Evolutionary conservation across 2,329 filamentous ascomycete genomes (phyloP), one percentile per base, ranked within the genome.

Genomic region (Colletotrichum destructivum): DNA sequence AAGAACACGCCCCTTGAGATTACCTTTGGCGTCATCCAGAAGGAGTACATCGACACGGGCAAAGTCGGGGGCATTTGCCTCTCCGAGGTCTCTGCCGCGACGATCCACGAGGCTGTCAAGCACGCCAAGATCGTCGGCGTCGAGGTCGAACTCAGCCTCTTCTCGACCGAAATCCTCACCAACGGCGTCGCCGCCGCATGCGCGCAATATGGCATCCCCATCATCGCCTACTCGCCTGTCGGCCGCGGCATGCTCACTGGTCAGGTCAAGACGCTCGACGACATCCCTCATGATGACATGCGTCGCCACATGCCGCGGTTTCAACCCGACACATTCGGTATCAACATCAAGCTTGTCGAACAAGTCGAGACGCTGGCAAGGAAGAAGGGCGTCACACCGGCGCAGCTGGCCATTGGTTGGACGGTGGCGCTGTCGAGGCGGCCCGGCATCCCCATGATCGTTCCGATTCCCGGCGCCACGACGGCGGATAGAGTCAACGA

Each of bases 141-240:
- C 18, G 88, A 90, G 80, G 82, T 88, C 31, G 88, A 90, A 79
- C 79, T 89, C 62, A 88, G 84, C 72, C 79, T 89, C 70, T 88
- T 84, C 76, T 76, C 80, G 12, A 83, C 84, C 0, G 86, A 89
- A 18, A 82, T 85, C 31, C 80, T 88, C 35, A 79, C 78, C 26
- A 88, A 89, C 74, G 87, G 88, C 2, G 80, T 90, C 46, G 84
- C 85, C 3, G 83, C 83, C 2, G 85, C 88, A 0, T 92, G 90
- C 76, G 86, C 84, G 0, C 86, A 95, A 78, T 81, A 92, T 56
- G 83, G 85, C 57, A 94, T 96, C 71, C 91, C 92, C 0, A 82
- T 95, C 59, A 81, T 94, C 46, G 92, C 91, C 0, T 95, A 94
- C 81, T 92, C 91, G 55, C 93, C 93, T 1, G 84, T 95, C 0